Evolutionary conservation across 2,329 filamentous ascomycete species (phyloP).

Genomic region (Sporothrix euskadiensis): DNA sequence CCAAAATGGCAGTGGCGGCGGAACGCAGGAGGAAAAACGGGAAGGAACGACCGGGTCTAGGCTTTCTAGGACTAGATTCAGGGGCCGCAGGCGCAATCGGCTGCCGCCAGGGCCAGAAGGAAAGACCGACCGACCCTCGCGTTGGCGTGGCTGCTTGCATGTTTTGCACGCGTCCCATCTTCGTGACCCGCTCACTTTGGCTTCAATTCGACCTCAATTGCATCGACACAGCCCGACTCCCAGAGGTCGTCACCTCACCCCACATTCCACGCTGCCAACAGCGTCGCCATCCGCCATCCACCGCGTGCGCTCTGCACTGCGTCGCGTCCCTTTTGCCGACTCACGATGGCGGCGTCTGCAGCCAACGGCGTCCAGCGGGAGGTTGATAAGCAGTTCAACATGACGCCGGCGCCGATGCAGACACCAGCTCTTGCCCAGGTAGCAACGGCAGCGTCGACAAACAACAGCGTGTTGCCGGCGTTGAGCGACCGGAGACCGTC

Average conservation of each 20-base stretch:
- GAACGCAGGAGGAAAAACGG: not conserved
- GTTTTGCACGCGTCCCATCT: slow-evolving; percentile 9
- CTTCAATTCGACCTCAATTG: not conserved
- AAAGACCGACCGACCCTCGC: slow-evolving; percentile 12
- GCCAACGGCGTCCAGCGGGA: not conserved
- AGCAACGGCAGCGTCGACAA: not conserved
- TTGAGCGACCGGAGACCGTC: not conserved
- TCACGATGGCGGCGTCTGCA: not conserved
- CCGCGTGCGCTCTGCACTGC: not conserved
- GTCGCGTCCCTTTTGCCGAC: not conserved
- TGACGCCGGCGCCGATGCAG: not conserved
- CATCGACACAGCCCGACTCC: not conserved
- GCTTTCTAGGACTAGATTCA: not conserved
- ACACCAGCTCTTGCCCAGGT: not conserved
- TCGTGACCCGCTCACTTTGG: not conserved
- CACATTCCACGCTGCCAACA: not conserved
- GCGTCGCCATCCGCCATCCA: not conserved
- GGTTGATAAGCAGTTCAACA: not conserved
- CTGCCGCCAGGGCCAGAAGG: not conserved
- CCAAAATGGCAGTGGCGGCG: not conserved
- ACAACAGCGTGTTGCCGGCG: not conserved
- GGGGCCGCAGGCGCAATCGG: not conserved
- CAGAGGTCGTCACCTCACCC: too few species aligned
- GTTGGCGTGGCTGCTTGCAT: not conserved
- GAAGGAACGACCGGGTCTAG: not conserved